Percentiles rank a stretch among this genome's conserved stretches.
These are phyloP conservation scores for Drechmeria coniospora DNA, from an alignment of 2,329 filamentous ascomycete genomes.

Conservation along the genomic window DNA sequence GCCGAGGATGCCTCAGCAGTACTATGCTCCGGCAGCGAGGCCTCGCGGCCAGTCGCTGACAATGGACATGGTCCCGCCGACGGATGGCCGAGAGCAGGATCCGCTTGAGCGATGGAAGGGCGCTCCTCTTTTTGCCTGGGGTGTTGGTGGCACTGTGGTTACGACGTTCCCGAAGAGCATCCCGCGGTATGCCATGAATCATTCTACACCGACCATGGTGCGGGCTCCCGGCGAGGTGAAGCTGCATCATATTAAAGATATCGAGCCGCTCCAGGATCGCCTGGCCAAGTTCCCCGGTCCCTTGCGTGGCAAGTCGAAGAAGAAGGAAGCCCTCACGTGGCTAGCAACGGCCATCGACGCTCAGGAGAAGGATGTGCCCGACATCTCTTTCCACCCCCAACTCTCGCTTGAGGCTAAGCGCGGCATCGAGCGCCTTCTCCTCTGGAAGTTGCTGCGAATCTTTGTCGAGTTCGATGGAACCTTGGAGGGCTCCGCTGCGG, in stretches of 20 bases:
- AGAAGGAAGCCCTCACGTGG: conserved; percentile 84
- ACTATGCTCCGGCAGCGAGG: conserved; percentile 20
- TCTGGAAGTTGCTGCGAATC: conserved; percentile 75
- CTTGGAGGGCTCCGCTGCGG: conserved; percentile 55
- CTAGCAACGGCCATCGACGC: conserved; percentile 58
- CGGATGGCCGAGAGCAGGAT: conserved; percentile 55
- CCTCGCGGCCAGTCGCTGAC: conserved; percentile 37
- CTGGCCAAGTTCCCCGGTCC: conserved; percentile 79
- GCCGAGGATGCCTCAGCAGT: conserved; percentile 10
- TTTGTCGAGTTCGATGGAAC: conserved; percentile 77
- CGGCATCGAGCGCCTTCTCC: conserved; percentile 59
- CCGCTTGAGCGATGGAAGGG: conserved; percentile 83
- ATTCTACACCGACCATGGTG: conserved; percentile 60
- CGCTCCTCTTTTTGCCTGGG: conserved; percentile 73
- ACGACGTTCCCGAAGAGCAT: conserved; percentile 81
- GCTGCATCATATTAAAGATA: conserved; percentile 58
- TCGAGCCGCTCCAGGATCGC: conserved; percentile 55
- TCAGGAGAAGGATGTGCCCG: conserved; percentile 46
- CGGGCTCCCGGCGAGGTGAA: conserved; percentile 71
- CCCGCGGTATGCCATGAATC: conserved; percentile 68
- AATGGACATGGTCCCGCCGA: conserved; percentile 44
- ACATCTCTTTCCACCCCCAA: conserved; percentile 30
- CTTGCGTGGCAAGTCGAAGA: conserved; percentile 77
- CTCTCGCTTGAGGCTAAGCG: conserved; percentile 51
- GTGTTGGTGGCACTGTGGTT: conserved; percentile 66